Evolutionary conservation across 169 alveolate species (phyloP), one percentile per base, ranked within the genome.

Genomic region (Eimeria necatrix): DNA sequence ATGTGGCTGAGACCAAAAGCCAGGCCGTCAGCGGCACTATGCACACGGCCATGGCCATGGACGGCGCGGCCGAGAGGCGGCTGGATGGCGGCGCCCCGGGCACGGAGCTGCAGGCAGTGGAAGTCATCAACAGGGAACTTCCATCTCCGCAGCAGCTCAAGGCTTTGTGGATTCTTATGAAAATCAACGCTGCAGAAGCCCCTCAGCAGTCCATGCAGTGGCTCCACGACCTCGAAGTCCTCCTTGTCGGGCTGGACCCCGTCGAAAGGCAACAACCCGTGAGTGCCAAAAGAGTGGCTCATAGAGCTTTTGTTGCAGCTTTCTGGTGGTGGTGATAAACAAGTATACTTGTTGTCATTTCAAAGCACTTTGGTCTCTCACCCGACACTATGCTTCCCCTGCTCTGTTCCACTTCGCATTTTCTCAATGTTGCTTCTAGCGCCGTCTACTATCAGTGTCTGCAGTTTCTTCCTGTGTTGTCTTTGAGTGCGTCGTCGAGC

Each of bases 91-190:
- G 41, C 41, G 41, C 41, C 41, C 41, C 41, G 41, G 68, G 68
- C 12, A 18, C 12, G 68, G 68, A 56, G 12, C 1, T 56, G 20
- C 22, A 56, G 68, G 68, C 12, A 0, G 68, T 18, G 22, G 68
- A 56, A 14, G 20, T 56, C 68, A 10, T 56, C 68, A 56, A 56
- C 20, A 18, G 22, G 2, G 68, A 56, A 14, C 68, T 56, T 52
- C 92, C 92, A 0, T 22, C 92, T 18, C 18, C 59, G 26, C 74
- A 84, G 20, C 74, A 84, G 60, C 16, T 84, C 60, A 64, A 70
- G 22, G 92, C 92, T 6, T 59, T 84, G 4, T 84, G 92, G 92
- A 22, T 32, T 32, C 74, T 84, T 52, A 84, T 84, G 92, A 84
- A 84, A 18, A 32, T 53, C 14, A 60, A n/a, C 76, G 51, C 51